Base-by-base conservation (phyloP, 305 asterid species). In the Stenogyne calaminthoides region DNA sequence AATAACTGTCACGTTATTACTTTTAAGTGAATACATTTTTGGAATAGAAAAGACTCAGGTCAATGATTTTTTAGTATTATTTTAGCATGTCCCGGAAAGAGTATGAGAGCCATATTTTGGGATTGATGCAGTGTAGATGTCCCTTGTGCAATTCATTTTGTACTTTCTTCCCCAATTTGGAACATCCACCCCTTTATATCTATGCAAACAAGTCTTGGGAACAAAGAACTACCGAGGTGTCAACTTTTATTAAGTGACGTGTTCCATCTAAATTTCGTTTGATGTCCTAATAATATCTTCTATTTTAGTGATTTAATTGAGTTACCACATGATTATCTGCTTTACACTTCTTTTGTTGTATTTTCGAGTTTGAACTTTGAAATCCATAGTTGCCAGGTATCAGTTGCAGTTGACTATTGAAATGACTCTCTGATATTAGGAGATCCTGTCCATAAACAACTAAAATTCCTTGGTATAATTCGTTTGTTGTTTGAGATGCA, bases 271-370 rank as follows among this genome's bases (percentile, higher is more conserved):
- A 25, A 46, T 25, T 27, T 47, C 58, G 3, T 12, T 12, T 69
- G 59, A 54, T 20, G 37, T 22, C 64, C 40, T 42, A 63, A 19
- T 42, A 63, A 19, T 65, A 52, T 54, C 49, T 34, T 40, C 6
- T 49, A 44, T 5, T 46, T 39, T 18, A 16, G 64, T 52, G 67
- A 37, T 63, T 36, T 70, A 29, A 32, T 29, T 19, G 54, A 37
- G 60, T 70, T 64, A 32, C 20, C 14, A 55, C 67, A 19, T 52
- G 56, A 64, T 42, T 55, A 51, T 54, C 72, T 40, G 60, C 12
- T 68, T 61, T 47, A 67, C 27, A 3, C 19, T 64, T 61, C 67
- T n/a, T 61, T 22, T 40, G 40, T 64, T 64, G 57, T 32, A 32
- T 32, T 6, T 32, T 32, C 36, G 36, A 32, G 36, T 32, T 32